Evolutionary conservation across 768 basidiomycete genomes (phyloP).

Genomic region (Tulasnella sp.): DNA sequence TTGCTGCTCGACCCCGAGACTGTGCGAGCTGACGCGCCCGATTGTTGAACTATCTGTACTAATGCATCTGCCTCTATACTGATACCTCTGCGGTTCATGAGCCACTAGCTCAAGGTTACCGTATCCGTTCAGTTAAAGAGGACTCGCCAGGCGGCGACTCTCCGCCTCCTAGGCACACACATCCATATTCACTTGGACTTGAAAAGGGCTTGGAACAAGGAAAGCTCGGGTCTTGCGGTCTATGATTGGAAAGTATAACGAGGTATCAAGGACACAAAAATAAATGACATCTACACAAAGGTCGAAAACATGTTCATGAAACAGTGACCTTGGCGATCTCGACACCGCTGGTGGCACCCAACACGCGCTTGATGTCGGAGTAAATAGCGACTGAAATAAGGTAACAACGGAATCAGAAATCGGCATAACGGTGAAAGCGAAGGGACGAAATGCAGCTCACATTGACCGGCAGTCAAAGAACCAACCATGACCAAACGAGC

Average conservation of each 20-base stretch:
- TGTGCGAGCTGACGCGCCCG: no score
- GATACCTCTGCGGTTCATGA: no score
- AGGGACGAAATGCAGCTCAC: background rate
- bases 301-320: background rate
- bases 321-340: conserved; percentile 18
- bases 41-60: no score
- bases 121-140: no score
- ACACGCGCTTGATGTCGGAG: conserved; percentile 28
- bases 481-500: conserved; percentile 33
- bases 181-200: no score
- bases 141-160: no score
- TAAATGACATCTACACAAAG: background rate
- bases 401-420: background rate
- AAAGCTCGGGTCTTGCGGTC: background rate
- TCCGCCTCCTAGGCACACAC: no score
- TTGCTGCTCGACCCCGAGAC: no score
- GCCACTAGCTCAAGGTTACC: no score
- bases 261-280: background rate
- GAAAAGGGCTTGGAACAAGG: no score
- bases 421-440: background rate
- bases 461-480: conserved; percentile 33
- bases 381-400: conserved; percentile 22
- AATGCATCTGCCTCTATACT: no score
- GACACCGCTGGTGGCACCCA: conserved; percentile 27
- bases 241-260: background rate